Evolutionary conservation across 768 basidiomycete genomes (phyloP), one percentile per base, ranked within the genome.

Genomic region (Leccinum aurantiacum): DNA sequence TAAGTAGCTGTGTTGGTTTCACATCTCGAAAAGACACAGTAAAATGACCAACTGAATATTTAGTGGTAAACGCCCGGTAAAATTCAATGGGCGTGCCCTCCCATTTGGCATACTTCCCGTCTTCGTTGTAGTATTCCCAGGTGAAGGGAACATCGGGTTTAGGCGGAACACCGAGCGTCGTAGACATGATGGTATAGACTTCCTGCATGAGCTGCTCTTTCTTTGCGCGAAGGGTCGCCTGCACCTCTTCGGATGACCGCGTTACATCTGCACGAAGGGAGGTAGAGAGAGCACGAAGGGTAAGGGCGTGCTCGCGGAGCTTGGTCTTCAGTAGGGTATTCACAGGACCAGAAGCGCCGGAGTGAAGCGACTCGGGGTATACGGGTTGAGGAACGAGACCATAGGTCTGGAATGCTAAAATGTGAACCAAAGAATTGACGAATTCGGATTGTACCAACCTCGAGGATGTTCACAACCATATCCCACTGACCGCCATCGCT

Each of bases 401-500:
- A 69, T 96, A 97, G 48, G 80, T 88, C 80, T 87, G 60, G 11
- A 8, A 41, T 50, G 47, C 48, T 24, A 37, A 47, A 0, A 51
- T 80, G 68, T 60, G 80, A 74, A 63, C 78, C n/a, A 41, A 50
- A 25, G 10, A 2, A 15, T 3, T 48, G 38, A 7, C 38, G 17
- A 19, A 48, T 17, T 3, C 3, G 14, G n/a, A 44, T 13, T 19
- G 11, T 14, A 68, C 74, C n/a, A 53, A 84, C 84, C 77, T 84
- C 82, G 44, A 89, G 74, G 19, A 89, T 68, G 70, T 87, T 88
- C 50, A 85, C 82, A 6, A 80, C 86, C 94, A 96, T 98, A 69
- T 98, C 95, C 89, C 90, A 95, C 72, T 96, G 95, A 8, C 95
- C 95, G 53, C 94, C 94, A 69, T 97, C 95, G 66, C 85, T 88